phyloP scores from a whole-genome alignment of 2,329 filamentous ascomycete genomes.

The Grosmannia serpens region DNA sequence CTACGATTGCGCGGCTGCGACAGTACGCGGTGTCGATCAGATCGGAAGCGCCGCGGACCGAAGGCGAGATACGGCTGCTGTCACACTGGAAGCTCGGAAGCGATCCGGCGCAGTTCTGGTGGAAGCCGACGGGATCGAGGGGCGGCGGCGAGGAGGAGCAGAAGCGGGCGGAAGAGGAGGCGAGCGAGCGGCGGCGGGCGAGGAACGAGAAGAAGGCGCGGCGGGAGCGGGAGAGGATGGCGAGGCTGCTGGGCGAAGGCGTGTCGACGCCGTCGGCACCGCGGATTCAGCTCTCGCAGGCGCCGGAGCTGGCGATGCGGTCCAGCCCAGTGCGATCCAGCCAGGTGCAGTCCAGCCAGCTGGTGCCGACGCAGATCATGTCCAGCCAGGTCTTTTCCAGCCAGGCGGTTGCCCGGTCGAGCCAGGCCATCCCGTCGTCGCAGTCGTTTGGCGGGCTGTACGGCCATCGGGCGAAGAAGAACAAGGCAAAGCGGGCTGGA shows the following conservation, averaged over 20 bases:
- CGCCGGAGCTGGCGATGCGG: background rate
- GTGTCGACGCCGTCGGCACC: slow-evolving; percentile 4
- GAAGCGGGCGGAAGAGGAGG: slow-evolving; percentile 6
- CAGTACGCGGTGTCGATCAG: slow-evolving; percentile 21
- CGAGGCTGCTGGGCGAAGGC: slow-evolving; percentile 2
- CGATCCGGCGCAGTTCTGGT: slow-evolving; percentile 22
- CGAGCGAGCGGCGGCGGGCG: slow-evolving; percentile 16
- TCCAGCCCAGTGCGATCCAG: slow-evolving; percentile 6
- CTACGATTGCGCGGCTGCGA: slow-evolving; percentile 21
- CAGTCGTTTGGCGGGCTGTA: background rate
- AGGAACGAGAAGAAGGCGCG: slow-evolving; percentile 16
- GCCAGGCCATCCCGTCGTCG: slow-evolving; percentile 17
- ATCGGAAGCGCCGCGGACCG: slow-evolving; percentile 14
- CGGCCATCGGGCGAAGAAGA: slow-evolving; percentile 19
- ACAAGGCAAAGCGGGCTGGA: background rate
- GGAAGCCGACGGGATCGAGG: slow-evolving; percentile 9
- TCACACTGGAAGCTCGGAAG: slow-evolving; percentile 24
- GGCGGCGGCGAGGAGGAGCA: slow-evolving; percentile 7
- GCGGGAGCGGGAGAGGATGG: slow-evolving; percentile 13
- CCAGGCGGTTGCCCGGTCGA: slow-evolving; percentile 15
- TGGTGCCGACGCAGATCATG: background rate
- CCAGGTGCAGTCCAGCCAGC: background rate
- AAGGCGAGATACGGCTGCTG: slow-evolving; percentile 17
- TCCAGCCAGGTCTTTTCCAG: slow-evolving; percentile 5
- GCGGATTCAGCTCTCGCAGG: slow-evolving; percentile 4